Evolutionary conservation across 1,139 yeast genomes (phyloP), one percentile per base, ranked within the genome.

Genomic region (Torulaspora globosa): DNA sequence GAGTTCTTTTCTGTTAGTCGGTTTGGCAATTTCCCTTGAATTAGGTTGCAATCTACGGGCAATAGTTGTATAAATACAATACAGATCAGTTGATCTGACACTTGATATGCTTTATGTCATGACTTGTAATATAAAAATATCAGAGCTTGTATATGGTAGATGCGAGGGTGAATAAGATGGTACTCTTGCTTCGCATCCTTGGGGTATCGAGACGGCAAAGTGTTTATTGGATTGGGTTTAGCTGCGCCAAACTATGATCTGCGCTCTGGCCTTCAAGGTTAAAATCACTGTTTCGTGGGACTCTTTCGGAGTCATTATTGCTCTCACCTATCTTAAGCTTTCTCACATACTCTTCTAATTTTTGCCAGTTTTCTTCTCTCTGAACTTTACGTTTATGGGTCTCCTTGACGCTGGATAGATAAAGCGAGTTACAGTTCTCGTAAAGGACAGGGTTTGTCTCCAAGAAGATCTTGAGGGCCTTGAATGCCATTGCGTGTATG

Each of bases 391-490:
- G 59, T 44, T 58, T 60, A 44, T 62, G 64, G 16, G 64, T 60
- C 44, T 63, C 67, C 30, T 61, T 61, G 24, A 59, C 56, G 44
- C 66, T 63, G 10, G 62, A 60, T 54, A 88, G 84, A 67, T 90
- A 90, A 56, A 88, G 71, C 62, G 87, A 78, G 16, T 95, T 85
- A 64, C 97, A 92, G 63, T 89, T 94, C 63, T 90, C 97, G 66
- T 88, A 94, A 36, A 92, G 73, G 8, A 84, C 82, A 12, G 96
- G 95, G 65, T 89, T 90, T 48, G 94, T 86, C 62, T 92, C 97
- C 85, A 90, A 82, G 60, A 94, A 90, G 49, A 88, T 85, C 65
- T 90, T 89, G 58, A 92, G 74, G 0, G 97, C 96, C 47, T 87
- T 87, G 68, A 80, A 89, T 3, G 96, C 92, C 73, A 92, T 79